phyloP scores from a whole-genome alignment of 176 grass and related monocot genomes.

The Oropetium thomaeum region DNA sequence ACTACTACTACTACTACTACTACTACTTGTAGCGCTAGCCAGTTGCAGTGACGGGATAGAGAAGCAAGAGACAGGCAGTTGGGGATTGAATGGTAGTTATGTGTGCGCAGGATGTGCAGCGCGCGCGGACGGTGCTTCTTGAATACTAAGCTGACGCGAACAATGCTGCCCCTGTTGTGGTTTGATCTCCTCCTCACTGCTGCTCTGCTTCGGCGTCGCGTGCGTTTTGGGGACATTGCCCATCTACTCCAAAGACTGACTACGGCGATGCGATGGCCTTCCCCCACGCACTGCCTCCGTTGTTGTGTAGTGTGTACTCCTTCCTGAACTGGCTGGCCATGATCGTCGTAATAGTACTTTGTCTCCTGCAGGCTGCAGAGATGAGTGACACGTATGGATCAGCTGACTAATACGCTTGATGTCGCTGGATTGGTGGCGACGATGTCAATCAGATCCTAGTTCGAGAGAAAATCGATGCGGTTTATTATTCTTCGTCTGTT shows the following conservation, averaged over 20 bases:
- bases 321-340: no score
- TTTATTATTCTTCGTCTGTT: neutral
- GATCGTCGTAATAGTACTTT: neutral
- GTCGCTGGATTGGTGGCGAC: neutral
- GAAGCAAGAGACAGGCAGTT: slow-evolving; percentile 43
- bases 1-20: no score
- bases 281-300: neutral
- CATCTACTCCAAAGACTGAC: neutral
- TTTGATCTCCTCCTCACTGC: neutral
- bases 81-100: slow-evolving; percentile 93
- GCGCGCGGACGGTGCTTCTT: slow-evolving; percentile 13
- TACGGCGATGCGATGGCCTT: neutral
- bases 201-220: neutral
- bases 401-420: neutral
- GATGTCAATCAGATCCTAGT: neutral
- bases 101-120: neutral
- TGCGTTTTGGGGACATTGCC: neutral
- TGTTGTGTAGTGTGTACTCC: no score
- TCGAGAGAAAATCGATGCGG: neutral
- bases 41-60: neutral
- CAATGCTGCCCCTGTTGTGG: neutral
- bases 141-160: neutral
- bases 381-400: neutral
- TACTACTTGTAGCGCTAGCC: neutral
- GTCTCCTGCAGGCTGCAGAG: neutral